phyloP scores from a whole-genome alignment of 192 early-diverging fungal species.

The Lobulomyces angularis region DNA sequence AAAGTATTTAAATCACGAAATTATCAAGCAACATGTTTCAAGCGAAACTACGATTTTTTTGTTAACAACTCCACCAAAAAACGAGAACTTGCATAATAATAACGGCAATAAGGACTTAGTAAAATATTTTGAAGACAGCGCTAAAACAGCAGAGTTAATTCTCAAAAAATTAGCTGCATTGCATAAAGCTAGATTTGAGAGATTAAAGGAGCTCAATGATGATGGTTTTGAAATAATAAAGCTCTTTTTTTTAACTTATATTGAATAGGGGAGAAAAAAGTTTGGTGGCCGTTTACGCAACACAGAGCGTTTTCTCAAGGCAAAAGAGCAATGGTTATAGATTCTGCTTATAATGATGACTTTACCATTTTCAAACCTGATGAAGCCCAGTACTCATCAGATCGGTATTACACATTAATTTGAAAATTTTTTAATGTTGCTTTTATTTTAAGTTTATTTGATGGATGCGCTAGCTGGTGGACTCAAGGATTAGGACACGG shows the following conservation, averaged over 20 bases:
- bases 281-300: conserved; percentile 82
- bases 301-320: conserved; percentile 34
- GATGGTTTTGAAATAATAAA: too few relatives aligned
- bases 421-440: conserved; percentile 27
- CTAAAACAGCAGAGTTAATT: conserved; percentile 25
- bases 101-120: too few relatives aligned
- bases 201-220: conserved; percentile 44
- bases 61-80: too few relatives aligned
- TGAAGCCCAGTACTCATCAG: too few relatives aligned
- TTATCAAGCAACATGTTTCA: conserved; percentile 6
- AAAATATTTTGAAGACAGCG: conserved; percentile 42
- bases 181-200: conserved; percentile 40
- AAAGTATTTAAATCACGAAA: conserved; percentile 44
- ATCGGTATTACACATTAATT: too few relatives aligned
- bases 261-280: conserved; percentile 22
- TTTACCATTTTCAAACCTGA: conserved; percentile 42
- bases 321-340: conserved; percentile 54
- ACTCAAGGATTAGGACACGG: conserved; percentile 68
- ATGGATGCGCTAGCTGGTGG: conserved; percentile 73
- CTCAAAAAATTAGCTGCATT: conserved; percentile 27
- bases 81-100: too few relatives aligned
- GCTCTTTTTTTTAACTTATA: too few relatives aligned
- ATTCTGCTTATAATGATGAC: conserved; percentile 58
- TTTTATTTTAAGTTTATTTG: conserved; percentile 25
- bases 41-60: conserved; percentile 8